Conservation (phyloP, 805 yeast species). For the Candida chilensis region DNA sequence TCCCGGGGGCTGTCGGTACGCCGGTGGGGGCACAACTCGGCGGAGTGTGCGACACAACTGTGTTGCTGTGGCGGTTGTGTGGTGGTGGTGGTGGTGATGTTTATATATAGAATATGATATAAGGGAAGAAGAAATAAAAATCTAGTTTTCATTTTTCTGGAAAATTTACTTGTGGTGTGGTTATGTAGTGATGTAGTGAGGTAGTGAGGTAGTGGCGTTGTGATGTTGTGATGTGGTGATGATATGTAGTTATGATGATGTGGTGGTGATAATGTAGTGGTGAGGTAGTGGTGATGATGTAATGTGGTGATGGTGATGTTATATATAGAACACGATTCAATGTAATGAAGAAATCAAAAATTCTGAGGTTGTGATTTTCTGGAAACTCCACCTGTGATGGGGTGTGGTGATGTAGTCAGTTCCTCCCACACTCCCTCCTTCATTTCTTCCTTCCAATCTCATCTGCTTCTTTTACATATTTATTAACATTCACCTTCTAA, state of each 20-base stretch:
- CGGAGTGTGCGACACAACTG: background rate
- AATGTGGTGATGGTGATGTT: too few relatives aligned
- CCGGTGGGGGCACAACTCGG: background rate
- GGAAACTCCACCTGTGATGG: too few relatives aligned
- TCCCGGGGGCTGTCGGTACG: background rate
- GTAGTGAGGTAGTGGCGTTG: background rate
- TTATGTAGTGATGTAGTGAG: background rate
- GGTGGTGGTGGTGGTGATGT: background rate
- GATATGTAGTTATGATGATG: background rate
- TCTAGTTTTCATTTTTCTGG: too few relatives aligned
- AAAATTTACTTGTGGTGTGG: background rate
- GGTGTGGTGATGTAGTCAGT: too few relatives aligned
- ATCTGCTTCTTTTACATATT: background rate
- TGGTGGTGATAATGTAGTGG: background rate
- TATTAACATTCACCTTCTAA: too few relatives aligned
- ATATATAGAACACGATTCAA: too few relatives aligned
- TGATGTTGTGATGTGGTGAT: background rate
- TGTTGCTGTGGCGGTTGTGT: background rate
- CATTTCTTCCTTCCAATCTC: background rate
- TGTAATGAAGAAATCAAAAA: background rate
- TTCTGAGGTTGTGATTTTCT: slow-evolving; percentile 1
- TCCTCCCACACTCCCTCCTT: background rate
- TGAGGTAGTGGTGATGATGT: background rate
- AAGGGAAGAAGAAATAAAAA: too few relatives aligned
- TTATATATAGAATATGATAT: too few relatives aligned